Base-by-base conservation (phyloP, 495 filamentous ascomycete species). In the Darksidea phi region DNA sequence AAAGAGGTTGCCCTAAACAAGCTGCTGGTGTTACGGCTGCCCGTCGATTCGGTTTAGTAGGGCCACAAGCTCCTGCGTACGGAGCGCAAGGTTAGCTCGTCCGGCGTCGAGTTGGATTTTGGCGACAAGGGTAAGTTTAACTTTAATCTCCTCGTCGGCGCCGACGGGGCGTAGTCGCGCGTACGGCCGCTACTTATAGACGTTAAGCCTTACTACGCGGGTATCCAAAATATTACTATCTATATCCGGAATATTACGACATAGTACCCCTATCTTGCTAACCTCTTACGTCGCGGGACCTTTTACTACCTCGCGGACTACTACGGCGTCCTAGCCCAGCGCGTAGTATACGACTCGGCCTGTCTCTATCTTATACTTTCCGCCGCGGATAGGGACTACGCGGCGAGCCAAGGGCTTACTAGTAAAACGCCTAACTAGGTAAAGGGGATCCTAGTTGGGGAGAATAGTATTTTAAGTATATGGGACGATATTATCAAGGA, bases 41-140 rank as follows among this genome's bases (percentile, higher is more conserved):
- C 79, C 1, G 48, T 56, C 6, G 71, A 70, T 6, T 61, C 13
- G 1, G 74, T 84, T 32, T 72, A 73, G 60, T 86, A 80, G 79
- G 68, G 57, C 17, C 70, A 75, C 51, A 78, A 76, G 53, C 54
- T 82, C 21, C 24, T 59, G 63, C 50, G 54, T 53, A 18, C 38
- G 24, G 1, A 53, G 3, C n/a, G n/a, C n/a, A 43, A 38, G 25
- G 42, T 34, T 1, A 57, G 59, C 54, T 59, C 65, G 13, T 64
- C 63, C 34, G 63, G 68, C 45, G 73, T 69, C 43, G 56, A 48
- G 42, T 63, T 80, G 34, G 67, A 76, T 45, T 74, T 80, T 45
- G 69, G 46, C 6, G 2, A 23, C 24, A 36, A 59, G 41, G 54
- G 54, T 0, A 60, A 34, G 5, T 13, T 34, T 12, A 50, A 60